Evolutionary conservation across 768 basidiomycete species (phyloP), one percentile per base, ranked within the genome.

Genomic region (Leucocoprinus birnbaumii): DNA sequence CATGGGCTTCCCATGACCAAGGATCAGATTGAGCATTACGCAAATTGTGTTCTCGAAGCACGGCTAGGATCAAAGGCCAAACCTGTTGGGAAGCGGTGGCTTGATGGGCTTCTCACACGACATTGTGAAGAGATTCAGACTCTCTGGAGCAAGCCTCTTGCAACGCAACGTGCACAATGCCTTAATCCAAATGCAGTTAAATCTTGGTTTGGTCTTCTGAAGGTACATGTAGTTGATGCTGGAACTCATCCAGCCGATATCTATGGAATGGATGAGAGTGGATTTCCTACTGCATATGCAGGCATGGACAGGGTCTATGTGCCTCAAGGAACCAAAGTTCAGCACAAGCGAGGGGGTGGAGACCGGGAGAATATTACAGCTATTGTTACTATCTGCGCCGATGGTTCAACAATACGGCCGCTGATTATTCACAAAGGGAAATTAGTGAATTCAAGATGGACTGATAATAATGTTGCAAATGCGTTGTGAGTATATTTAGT

Each of bases 201-300:
- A 19, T 25, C 60, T 9, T 74, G 71, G 71, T 74, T 68, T 51
- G 52, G 66, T 3, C 57, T 74, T 14, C 50, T 74, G n/a, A 58
- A 72, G 49, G 43, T 64, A 21, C 34, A 49, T 55, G 27, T 63
- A 3, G 57, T 67, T 1, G 59, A 64, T 5, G 18, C 54, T n/a
- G 59, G 61, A 6, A 64, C 70, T 8, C 38, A 35, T 18, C 53
- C 52, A 2, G 40, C 65, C 26, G 48, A 68, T 46, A 59, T 68
- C 2, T 78, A 73, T 59, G 68, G 65, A 11, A 73, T 72, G 68
- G 73, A 76, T 55, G 68, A 76, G 59, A 72, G 65, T 35, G 69
- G 71, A 5, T 65, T 71, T 37, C 63, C 65, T 19, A 57, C 68
- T 18, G 55, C 58, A 9, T 58, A 70, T 42, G 24, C 55, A 19